These are phyloP conservation scores for Phytopythium boreale DNA, from an alignment of 352 stramenopile genomes.

Conservation along the genomic window DNA sequence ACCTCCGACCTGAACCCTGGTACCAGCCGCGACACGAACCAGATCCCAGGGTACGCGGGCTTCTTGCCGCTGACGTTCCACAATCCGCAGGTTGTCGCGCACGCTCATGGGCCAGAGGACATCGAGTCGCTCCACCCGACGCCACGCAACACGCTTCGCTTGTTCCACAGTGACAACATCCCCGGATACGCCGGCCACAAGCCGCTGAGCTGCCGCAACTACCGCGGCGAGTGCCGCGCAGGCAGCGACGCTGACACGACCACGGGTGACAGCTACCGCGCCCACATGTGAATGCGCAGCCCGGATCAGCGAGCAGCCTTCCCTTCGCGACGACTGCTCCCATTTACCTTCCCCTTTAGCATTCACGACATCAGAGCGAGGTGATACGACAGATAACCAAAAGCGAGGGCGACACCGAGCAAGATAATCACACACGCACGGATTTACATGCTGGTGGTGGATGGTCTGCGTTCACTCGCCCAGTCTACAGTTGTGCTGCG, in stretches of 20 bases:
- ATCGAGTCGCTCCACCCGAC: constrained; percentile 22
- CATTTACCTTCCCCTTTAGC: constrained; percentile 3
- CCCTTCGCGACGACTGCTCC: neutral
- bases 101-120: constrained; percentile 44
- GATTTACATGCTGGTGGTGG: neutral
- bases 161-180: constrained; percentile 82
- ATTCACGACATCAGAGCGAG: constrained; percentile 4
- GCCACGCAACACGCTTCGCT: constrained; percentile 42
- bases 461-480: neutral
- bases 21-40: constrained; percentile 70
- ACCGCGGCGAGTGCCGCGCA: constrained; percentile 63
- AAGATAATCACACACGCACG: neutral
- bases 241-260: constrained; percentile 58
- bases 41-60: constrained; percentile 76
- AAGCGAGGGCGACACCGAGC: neutral
- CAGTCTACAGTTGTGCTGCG: neutral
- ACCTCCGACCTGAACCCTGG: constrained; percentile 68
- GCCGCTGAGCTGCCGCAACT: constrained; percentile 73
- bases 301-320: neutral
- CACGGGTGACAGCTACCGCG: constrained; percentile 56
- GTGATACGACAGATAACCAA: neutral
- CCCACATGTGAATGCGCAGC: constrained; percentile 35
- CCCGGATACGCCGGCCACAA: constrained; percentile 84
- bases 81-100: constrained; percentile 52
- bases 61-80: constrained; percentile 61